Base-by-base conservation (phyloP, 129 eudicot species). In the Pseudognaphalium luteoalbum region DNA sequence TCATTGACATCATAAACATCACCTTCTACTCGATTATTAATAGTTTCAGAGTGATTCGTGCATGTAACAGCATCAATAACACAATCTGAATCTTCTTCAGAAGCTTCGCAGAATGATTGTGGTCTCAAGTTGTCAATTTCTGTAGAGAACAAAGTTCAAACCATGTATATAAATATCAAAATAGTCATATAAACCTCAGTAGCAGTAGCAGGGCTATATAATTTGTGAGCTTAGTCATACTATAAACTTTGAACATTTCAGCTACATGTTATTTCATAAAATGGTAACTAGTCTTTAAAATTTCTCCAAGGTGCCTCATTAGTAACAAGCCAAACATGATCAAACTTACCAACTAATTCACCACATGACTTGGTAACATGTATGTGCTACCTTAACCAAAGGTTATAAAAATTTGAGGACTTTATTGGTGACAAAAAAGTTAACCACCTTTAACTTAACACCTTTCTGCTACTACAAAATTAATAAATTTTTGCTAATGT, bases 1-100 rank as follows among this genome's bases (percentile, higher is more conserved):
- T 71, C 54, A 16, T 64, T 37, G 52, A 73, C 76, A 66, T 82
- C 73, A 42, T 70, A 79, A 29, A 77, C 83, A 71, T 70, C 77
- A 12, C 47, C 78, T 54, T 73, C 83, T 67, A 61, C 84, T n/a
- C 11, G 34, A 78, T 59, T 22, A 71, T 63, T 74, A 60, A 66
- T 56, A 52, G 69, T 42, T 80, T 79, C 72, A 42, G 63, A 69
- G 33, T 6, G 80, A 54, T 67, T 50, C 1, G 21, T 83, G 78
- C 71, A 47, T 4, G 69, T 20, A 8, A 22, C 56, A 41, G 52
- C 41, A 42, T 22, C 64, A 71, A 29, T 78, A 52, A 32, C 66
- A 39, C 16, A 21, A 58, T 66, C 3, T 29, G 71, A 54, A 21
- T 61, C 80, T 21, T 78, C 75, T 66, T 59, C 71, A 15, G 16